phyloP scores from a whole-genome alignment of 495 filamentous ascomycete genomes.

The Ramalina peruviana region DNA sequence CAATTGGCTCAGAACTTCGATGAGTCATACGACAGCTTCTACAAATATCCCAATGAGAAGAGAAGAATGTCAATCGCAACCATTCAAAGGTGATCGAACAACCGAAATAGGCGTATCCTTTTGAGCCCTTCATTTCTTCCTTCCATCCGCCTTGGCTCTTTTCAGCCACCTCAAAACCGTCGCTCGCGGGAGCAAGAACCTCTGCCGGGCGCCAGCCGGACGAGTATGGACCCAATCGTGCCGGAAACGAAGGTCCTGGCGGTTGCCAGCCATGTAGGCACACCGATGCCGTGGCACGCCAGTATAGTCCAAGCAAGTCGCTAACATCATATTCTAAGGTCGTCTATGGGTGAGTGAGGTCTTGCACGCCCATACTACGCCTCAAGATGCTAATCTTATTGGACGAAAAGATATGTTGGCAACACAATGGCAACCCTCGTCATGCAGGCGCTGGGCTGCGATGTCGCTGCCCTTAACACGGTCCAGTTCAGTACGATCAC shows the following conservation, averaged over 20 bases:
- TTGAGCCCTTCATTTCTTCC: too few relatives aligned
- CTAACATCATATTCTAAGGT: conserved; percentile 37
- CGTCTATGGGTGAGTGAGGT: conserved; percentile 55
- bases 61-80: too few relatives aligned
- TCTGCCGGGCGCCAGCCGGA: too few relatives aligned
- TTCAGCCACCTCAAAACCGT: too few relatives aligned
- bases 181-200: too few relatives aligned
- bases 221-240: conserved; percentile 31
- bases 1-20: too few relatives aligned
- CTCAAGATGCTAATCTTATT: background rate
- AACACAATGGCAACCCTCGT: conserved; percentile 91
- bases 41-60: too few relatives aligned
- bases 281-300: conserved; percentile 7
- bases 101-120: too few relatives aligned
- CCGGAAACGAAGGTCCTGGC: conserved; percentile 83
- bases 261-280: conserved; percentile 91
- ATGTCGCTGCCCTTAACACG: conserved; percentile 85
- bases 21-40: too few relatives aligned
- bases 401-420: conserved; percentile 65
- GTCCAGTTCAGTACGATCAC: conserved; percentile 69
- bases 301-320: background rate
- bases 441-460: conserved; percentile 84
- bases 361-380: background rate
- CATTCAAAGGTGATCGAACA: too few relatives aligned
- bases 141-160: too few relatives aligned